Percentiles rank a stretch among this genome's conserved stretches.
These are phyloP conservation scores for Boletus sp. DNA, from an alignment of 1,284 basidiomycete species.

Conservation along the genomic window DNA sequence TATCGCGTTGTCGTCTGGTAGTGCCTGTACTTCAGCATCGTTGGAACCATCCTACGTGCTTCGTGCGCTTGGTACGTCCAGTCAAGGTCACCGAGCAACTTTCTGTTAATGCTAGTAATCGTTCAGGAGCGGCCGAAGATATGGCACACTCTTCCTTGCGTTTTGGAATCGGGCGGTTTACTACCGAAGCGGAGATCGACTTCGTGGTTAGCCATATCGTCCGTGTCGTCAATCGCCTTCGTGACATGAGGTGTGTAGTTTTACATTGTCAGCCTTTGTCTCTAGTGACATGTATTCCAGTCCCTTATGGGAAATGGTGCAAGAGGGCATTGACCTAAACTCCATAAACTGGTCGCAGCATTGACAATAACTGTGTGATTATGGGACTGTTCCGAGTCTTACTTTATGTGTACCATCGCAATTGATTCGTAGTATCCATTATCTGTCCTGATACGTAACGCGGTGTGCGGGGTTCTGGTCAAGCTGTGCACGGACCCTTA, in stretches of 20 bases:
- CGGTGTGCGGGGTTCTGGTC: constrained; percentile 15
- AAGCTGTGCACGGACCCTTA: constrained; percentile 37
- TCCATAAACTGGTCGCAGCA: constrained; percentile 89
- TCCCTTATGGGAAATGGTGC: constrained; percentile 97
- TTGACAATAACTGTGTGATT: too few species aligned
- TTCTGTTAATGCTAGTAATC: constrained; percentile 7
- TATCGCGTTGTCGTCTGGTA: constrained; percentile 95
- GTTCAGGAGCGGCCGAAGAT: constrained; percentile 86
- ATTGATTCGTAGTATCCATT: background rate
- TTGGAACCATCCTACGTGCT: constrained; percentile 98
- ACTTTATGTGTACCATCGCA: constrained; percentile 12
- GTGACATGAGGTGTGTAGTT: constrained; percentile 59
- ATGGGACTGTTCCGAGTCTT: constrained; percentile 1
- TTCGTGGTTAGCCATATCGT: constrained; percentile 91
- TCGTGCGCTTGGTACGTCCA: constrained; percentile 75
- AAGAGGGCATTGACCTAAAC: constrained; percentile 94
- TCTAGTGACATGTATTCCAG: constrained; percentile 37
- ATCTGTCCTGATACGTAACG: constrained; percentile 1
- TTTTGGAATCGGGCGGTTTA: constrained; percentile 98
- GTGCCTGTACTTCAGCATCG: constrained; percentile 97
- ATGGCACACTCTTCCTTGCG: constrained; percentile 98
- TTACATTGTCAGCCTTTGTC: constrained; percentile 1
- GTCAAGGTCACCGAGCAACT: background rate
- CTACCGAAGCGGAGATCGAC: constrained; percentile 96
- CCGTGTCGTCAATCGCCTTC: constrained; percentile 70